Evolutionary conservation across 163 green algal species (phyloP).

Genomic region (Scenedesmus sp.): DNA sequence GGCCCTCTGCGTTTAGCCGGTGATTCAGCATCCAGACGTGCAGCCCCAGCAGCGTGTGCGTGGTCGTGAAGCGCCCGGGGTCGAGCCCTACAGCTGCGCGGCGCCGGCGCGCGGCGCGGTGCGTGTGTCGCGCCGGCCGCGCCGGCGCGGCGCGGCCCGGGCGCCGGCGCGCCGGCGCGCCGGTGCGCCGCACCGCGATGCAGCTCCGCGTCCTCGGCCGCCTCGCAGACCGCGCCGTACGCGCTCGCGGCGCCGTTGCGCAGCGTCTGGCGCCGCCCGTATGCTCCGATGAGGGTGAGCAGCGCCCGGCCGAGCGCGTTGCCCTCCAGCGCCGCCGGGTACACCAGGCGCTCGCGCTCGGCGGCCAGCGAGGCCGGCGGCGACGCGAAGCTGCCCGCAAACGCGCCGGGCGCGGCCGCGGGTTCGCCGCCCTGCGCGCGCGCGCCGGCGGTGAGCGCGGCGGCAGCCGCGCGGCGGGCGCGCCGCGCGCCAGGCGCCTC

Average conservation of each 20-base stretch:
- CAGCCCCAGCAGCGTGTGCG: constrained; percentile 56
- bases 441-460: no score
- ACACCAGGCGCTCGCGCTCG: no score
- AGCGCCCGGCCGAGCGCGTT: constrained; percentile 39
- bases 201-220: constrained; percentile 51
- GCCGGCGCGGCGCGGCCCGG: no score
- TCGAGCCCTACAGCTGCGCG: constrained; percentile 54
- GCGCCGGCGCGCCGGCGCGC: not conserved
- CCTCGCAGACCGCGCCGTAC: constrained; percentile 57
- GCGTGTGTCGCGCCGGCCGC: no score
- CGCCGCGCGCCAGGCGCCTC: no score
- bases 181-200: constrained; percentile 40
- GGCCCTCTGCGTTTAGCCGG: constrained; percentile 38
- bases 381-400: no score
- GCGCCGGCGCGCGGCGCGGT: no score
- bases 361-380: no score
- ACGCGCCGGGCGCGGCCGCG: no score
- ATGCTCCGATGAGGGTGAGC: constrained; percentile 46
- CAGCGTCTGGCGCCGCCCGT: constrained; percentile 47
- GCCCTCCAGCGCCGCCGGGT: constrained; percentile 49
- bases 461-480: no score
- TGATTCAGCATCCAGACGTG: constrained; percentile 64
- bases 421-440: no score
- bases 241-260: constrained; percentile 43
- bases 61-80: constrained; percentile 53